Percentiles rank a stretch among this genome's conserved stretches.
Evolutionary conservation across 495 filamentous ascomycete species (phyloP).

Genomic region (Xylaria curta): DNA sequence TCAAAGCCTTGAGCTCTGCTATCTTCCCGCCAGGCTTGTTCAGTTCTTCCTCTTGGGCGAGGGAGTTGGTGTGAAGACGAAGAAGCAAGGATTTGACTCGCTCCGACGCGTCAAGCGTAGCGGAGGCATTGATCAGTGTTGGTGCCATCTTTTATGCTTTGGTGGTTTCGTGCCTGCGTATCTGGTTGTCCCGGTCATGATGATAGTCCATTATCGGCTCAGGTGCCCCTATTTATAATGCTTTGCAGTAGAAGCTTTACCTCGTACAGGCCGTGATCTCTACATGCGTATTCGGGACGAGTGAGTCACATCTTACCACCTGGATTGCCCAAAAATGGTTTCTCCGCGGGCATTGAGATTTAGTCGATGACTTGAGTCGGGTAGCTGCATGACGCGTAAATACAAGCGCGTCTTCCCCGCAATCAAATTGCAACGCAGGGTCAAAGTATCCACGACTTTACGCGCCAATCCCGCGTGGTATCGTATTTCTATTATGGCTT

Average conservation of each 20-base stretch:
- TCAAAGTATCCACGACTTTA: background rate
- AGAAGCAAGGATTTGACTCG: slow-evolving; percentile 20
- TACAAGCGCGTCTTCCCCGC: background rate
- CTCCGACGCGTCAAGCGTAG: slow-evolving; percentile 23
- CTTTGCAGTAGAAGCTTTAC: background rate
- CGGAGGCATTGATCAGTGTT: slow-evolving; percentile 3
- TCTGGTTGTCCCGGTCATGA: background rate
- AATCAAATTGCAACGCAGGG: background rate
- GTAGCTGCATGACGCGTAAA: background rate
- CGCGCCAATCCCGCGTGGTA: background rate
- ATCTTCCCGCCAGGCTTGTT: slow-evolving; percentile 17
- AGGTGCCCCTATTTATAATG: background rate
- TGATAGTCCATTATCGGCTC: too few relatives aligned
- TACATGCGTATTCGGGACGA: background rate
- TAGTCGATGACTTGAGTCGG: background rate
- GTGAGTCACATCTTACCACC: background rate
- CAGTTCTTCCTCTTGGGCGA: slow-evolving; percentile 23
- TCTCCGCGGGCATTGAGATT: background rate
- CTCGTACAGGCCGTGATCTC: background rate
- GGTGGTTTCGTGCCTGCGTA: background rate
- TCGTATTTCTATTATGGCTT: background rate
- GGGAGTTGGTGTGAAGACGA: slow-evolving; percentile 18
- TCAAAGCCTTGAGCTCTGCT: slow-evolving; percentile 5
- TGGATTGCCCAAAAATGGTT: background rate
- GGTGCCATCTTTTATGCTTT: slow-evolving; percentile 10